A percentile compares a stretch with the other conserved stretches of the same genome.
Evolutionary conservation across 352 stramenopile genomes (phyloP).

Genomic region (Phytophthora pseudosyringae): DNA sequence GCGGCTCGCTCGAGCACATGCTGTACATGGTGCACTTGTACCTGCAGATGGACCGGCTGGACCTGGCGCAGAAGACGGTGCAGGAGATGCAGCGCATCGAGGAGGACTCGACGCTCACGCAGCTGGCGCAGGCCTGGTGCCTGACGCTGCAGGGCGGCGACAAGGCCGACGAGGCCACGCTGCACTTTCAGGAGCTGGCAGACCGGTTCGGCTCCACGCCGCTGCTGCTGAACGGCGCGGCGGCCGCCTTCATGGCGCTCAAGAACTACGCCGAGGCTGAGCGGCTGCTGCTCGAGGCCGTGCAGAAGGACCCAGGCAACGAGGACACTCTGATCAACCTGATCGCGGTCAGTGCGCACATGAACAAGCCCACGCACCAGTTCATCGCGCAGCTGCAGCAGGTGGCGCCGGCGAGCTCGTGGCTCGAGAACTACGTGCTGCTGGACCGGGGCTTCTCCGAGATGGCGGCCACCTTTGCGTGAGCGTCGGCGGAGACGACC

Average conservation of each 20-base stretch:
- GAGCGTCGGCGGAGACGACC: slow-evolving; percentile 10
- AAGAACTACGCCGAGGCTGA: slow-evolving; percentile 93
- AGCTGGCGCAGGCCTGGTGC: slow-evolving; percentile 93
- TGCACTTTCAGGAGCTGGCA: slow-evolving; percentile 93
- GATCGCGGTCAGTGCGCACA: slow-evolving; percentile 89
- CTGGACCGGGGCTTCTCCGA: slow-evolving; percentile 74
- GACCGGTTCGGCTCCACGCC: slow-evolving; percentile 95
- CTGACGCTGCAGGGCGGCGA: slow-evolving; percentile 83
- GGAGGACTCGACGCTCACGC: slow-evolving; percentile 96
- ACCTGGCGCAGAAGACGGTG: slow-evolving; percentile 92
- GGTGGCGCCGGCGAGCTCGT: slow-evolving; percentile 70
- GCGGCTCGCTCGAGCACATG: slow-evolving; percentile 94
- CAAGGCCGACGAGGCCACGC: slow-evolving; percentile 89
- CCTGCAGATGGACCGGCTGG: slow-evolving; percentile 94
- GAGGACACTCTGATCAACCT: slow-evolving; percentile 96
- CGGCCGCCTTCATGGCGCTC: slow-evolving; percentile 91
- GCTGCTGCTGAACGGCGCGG: slow-evolving; percentile 92
- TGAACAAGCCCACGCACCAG: slow-evolving; percentile 87
- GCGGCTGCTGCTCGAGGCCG: slow-evolving; percentile 85
- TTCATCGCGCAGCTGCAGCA: slow-evolving; percentile 86
- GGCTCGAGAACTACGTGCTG: slow-evolving; percentile 72
- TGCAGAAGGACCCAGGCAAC: slow-evolving; percentile 85
- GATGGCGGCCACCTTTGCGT: slow-evolving; percentile 75
- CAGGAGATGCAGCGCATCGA: slow-evolving; percentile 92
- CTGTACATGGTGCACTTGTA: slow-evolving; percentile 87